Percentiles rank a stretch among this genome's conserved stretches.
Evolutionary conservation across 371 early-diverging fungal genomes (phyloP).

Genomic region (Entomophthora muscae): DNA sequence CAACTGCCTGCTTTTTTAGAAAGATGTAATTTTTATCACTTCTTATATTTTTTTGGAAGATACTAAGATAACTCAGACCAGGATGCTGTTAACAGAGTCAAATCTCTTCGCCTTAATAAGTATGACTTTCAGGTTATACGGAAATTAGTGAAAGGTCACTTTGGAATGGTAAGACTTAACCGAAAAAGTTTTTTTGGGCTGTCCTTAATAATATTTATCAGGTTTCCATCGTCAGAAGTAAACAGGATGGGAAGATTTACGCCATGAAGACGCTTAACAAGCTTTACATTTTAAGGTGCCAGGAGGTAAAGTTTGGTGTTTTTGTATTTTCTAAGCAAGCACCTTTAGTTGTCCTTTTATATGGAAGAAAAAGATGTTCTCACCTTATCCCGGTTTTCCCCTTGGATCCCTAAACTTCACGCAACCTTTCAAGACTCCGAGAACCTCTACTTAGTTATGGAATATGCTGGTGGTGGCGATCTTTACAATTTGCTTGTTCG

Average conservation of each 20-base stretch:
- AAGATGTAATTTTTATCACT: not conserved
- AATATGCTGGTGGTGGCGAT: conserved; percentile 91
- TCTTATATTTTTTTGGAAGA: not conserved
- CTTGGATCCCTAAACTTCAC: conserved; percentile 65
- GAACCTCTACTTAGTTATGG: conserved; percentile 90
- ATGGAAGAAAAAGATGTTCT: conserved; percentile 81
- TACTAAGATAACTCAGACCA: conserved; percentile 39
- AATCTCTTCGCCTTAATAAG: conserved; percentile 42
- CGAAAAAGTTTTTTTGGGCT: not conserved
- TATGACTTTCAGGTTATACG: conserved; percentile 74
- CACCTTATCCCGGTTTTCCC: conserved; percentile 31
- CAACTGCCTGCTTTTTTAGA: not conserved
- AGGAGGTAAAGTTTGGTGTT: conserved; percentile 31
- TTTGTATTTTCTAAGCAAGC: not conserved
- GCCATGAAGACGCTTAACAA: conserved; percentile 94
- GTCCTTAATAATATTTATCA: conserved; percentile 10
- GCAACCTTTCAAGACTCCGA: conserved; percentile 83
- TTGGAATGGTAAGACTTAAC: conserved; percentile 48
- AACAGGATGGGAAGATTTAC: conserved; percentile 53
- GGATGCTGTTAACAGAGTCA: conserved; percentile 29
- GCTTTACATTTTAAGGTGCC: conserved; percentile 57
- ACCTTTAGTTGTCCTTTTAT: conserved; percentile 49
- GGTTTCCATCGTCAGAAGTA: conserved; percentile 58
- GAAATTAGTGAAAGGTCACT: conserved; percentile 79
- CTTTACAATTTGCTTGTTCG: conserved; percentile 78